Evolutionary conservation across 1,284 basidiomycete species (phyloP).

Genomic region (Ganoderma meredithae): DNA sequence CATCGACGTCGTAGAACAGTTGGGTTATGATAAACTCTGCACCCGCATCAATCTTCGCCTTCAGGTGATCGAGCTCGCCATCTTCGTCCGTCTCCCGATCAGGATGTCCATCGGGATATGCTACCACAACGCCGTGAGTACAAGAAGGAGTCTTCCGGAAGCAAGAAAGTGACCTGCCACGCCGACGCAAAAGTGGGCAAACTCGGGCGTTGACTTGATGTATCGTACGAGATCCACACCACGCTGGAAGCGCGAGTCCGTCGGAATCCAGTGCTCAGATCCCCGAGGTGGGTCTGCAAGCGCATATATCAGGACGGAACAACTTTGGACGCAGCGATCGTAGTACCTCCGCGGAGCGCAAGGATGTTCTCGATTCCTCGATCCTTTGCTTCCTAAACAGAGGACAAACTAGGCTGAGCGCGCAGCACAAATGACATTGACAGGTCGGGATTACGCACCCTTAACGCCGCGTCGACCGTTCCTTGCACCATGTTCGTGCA

Average conservation of each 20-base stretch:
- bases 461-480: constrained; percentile 85
- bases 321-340: neutral
- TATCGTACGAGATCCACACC: constrained; percentile 92
- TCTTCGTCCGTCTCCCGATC: constrained; percentile 71
- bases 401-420: neutral
- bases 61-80: constrained; percentile 80
- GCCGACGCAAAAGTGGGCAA: constrained; percentile 91
- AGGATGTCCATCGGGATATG: constrained; percentile 93
- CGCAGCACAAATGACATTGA: neutral
- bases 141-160: constrained; percentile 22
- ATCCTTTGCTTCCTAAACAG: constrained; percentile 78
- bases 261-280: constrained; percentile 90
- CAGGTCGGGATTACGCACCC: constrained; percentile 55
- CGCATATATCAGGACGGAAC: constrained; percentile 13
- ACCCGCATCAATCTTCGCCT: constrained; percentile 93
- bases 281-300: constrained; percentile 87
- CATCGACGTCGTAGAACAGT: constrained; percentile 94
- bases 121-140: constrained; percentile 48
- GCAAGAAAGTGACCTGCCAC: constrained; percentile 70
- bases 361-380: constrained; percentile 91
- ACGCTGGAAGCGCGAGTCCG: constrained; percentile 87
- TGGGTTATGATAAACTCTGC: constrained; percentile 98
- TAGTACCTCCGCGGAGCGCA: constrained; percentile 85
- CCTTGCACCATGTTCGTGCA: constrained; percentile 97
- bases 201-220: constrained; percentile 83